Conservation (phyloP, 2,329 filamentous ascomycete genomes). For the Hysterium pulicare region DNA sequence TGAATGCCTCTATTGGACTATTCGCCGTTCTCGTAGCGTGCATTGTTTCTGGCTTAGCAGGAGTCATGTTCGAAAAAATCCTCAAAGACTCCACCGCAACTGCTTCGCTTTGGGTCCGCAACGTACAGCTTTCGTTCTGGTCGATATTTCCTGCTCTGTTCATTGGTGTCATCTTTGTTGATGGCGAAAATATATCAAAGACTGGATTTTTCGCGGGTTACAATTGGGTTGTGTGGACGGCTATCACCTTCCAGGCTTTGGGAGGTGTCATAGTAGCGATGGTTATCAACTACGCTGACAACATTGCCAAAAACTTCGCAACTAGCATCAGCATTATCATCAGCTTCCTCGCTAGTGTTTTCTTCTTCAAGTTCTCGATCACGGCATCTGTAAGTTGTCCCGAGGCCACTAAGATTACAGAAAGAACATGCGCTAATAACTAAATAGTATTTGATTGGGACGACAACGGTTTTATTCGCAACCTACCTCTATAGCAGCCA, state of each 20-base stretch:
- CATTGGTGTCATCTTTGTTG: conserved; percentile 80
- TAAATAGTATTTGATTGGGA: conserved; percentile 74
- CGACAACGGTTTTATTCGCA: conserved; percentile 71
- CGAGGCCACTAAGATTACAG: neutral
- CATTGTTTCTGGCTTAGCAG: conserved; percentile 76
- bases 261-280: conserved; percentile 82
- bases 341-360: conserved; percentile 79
- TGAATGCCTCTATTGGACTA: conserved; percentile 79
- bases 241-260: conserved; percentile 75
- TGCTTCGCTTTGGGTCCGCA: conserved; percentile 86
- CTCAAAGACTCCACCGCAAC: conserved; percentile 75
- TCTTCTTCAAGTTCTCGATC: conserved; percentile 77
- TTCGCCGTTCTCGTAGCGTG: conserved; percentile 75
- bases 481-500: conserved; percentile 81
- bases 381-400: conserved; percentile 42
- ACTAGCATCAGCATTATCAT: conserved; percentile 88
- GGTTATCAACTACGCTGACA: conserved; percentile 79
- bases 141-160: conserved; percentile 87
- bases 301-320: conserved; percentile 91
- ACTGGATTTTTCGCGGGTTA: conserved; percentile 94
- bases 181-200: conserved; percentile 77
- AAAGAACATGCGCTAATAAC: conserved; percentile 1
- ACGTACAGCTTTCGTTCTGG: conserved; percentile 92
- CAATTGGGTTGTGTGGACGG: conserved; percentile 85
- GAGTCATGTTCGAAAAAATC: conserved; percentile 87